Evolutionary conservation across 495 filamentous ascomycete genomes (phyloP), one percentile per base, ranked within the genome.

Genomic region (Tuber calosporum): DNA sequence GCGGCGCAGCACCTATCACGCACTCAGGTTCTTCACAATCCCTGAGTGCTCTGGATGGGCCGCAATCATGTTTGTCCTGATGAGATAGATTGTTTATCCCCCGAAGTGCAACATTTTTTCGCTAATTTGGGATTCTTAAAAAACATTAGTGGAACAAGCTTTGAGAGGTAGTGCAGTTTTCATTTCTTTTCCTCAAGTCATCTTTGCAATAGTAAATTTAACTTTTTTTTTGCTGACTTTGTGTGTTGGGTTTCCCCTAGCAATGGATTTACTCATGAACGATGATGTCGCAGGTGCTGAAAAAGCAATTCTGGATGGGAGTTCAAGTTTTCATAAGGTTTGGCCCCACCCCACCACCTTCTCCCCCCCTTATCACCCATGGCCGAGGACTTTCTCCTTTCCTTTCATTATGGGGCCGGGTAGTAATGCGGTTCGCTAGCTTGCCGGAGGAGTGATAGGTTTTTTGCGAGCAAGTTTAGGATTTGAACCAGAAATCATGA

Each of bases 401-500:
- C 48, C n/a, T n/a, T 26, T 58, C n/a, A 13, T 58, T 58, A 58
- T 26, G 67, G 75, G 39, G 34, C 17, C 37, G 69, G 72, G 40
- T 75, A 77, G 77, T 81, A 72, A 79, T 73, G 70, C 72, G 43
- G 72, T 42, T 76, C 38, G n/a, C 71, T 82, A 93, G 86, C 86
- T 97, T 34, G 95, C 92, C 11, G 85, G 90, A 80, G 92, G 92
- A 48, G 88, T 97, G 39, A 88, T 94, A 62, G 87, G 87, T 41
- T 97, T 98, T 78, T 89, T 99, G 79, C 86, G 88, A 76, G 93
- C 93, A 58, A 91, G 93, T 19, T 84, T 99, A 15, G 94, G 96
- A 7, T 96, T 97, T 80, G 95, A 99, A 83, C 92, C 94, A 77
- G 92, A 95, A n/a, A 85, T 96, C 72, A 96, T 99, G 92, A 88